phyloP scores from a whole-genome alignment of 176 grass and related monocot species.

The Guadua angustifolia region DNA sequence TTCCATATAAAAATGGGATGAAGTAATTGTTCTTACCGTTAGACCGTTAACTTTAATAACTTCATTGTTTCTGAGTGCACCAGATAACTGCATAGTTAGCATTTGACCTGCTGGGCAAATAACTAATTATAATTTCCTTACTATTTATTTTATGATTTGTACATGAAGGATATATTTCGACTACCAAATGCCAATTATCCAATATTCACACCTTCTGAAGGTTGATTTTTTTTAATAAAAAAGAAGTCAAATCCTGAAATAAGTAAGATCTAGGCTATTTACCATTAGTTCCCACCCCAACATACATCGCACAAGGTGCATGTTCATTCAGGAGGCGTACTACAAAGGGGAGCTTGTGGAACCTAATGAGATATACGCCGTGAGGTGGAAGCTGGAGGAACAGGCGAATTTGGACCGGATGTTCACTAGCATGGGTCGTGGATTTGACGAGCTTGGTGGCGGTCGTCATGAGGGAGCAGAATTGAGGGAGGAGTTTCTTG shows the following conservation, averaged over 20 bases:
- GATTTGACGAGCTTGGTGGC: constrained; percentile 44
- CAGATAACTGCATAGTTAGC: constrained; percentile 8
- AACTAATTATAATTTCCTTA: neutral
- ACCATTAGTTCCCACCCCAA: neutral
- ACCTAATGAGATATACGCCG: constrained; percentile 61
- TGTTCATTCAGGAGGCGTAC: constrained; percentile 84
- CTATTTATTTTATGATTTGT: neutral
- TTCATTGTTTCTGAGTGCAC: neutral
- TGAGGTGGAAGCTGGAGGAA: constrained; percentile 66
- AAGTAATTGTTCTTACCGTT: constrained; percentile 5
- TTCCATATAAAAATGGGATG: constrained; percentile 10
- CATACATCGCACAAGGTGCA: neutral
- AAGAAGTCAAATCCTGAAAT: neutral
- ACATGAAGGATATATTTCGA: constrained; percentile 4
- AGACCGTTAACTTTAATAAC: constrained; percentile 4
- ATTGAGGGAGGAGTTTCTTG: constrained; percentile 50
- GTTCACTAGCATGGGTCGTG: constrained; percentile 84
- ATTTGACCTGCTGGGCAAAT: constrained; percentile 8
- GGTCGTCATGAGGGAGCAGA: constrained; percentile 34
- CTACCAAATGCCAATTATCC: constrained; percentile 4
- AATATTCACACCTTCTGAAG: neutral
- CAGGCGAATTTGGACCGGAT: constrained; percentile 82
- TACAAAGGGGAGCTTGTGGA: constrained; percentile 70
- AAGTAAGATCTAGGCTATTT: neutral
- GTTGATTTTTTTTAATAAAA: neutral